phyloP scores from a whole-genome alignment of 2,329 filamentous ascomycete genomes.

The Mariannaea sp. region DNA sequence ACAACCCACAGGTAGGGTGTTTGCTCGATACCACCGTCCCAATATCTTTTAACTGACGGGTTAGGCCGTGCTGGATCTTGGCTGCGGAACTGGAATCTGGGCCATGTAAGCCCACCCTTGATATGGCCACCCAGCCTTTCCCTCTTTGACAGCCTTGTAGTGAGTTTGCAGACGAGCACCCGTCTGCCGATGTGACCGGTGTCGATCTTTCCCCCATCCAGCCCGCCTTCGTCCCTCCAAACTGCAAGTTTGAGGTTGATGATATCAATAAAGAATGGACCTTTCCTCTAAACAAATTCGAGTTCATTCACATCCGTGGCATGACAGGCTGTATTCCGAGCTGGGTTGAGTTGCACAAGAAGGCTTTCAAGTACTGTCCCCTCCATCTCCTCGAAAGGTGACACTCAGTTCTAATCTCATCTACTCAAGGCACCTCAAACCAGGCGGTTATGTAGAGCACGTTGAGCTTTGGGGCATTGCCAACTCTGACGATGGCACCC shows the following conservation, averaged over 20 bases:
- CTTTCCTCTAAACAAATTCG: conserved; percentile 53
- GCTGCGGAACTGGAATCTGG: conserved; percentile 47
- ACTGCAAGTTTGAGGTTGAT: conserved; percentile 68
- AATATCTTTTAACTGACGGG: not conserved
- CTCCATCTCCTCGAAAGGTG: not conserved
- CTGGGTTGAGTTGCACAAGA: conserved; percentile 55
- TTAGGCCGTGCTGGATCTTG: conserved; percentile 40
- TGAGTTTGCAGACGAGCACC: conserved; percentile 47
- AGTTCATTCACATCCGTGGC: conserved; percentile 63
- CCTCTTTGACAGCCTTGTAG: conserved; percentile 5
- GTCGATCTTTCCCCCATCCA: conserved; percentile 64
- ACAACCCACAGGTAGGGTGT: conserved; percentile 37
- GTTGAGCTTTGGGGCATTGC: conserved; percentile 28
- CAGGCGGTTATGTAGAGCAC: conserved; percentile 29
- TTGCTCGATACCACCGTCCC: accelerated
- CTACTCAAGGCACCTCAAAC: conserved; percentile 13
- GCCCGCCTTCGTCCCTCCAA: conserved; percentile 61
- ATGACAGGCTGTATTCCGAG: conserved; percentile 59
- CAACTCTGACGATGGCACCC: conserved; percentile 35
- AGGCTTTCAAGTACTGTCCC: conserved; percentile 49
- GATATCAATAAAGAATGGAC: conserved; percentile 60
- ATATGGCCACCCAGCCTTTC: not conserved
- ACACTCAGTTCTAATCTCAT: not conserved
- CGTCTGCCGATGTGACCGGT: conserved; percentile 53
- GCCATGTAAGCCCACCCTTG: conserved; percentile 36